Evolutionary conservation across 2,329 filamentous ascomycete genomes (phyloP).

Genomic region (Apiospora pterosperma): DNA sequence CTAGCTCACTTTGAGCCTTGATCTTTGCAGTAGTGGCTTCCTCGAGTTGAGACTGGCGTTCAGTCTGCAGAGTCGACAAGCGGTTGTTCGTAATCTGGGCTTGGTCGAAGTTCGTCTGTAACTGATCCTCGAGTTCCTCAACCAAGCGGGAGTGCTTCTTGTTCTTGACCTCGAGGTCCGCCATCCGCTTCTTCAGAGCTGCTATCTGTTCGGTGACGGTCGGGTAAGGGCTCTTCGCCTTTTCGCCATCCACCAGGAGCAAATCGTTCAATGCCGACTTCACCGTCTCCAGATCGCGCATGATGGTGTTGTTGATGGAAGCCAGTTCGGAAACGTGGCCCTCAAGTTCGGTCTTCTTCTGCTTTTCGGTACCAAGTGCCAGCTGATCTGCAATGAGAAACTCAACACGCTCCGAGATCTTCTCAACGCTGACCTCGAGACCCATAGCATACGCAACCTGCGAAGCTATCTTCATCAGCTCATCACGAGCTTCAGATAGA

Average conservation of each 20-base stretch:
- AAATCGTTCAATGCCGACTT: constrained; percentile 53
- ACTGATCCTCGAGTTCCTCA: constrained; percentile 94
- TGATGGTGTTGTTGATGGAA: constrained; percentile 54
- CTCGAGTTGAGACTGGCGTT: constrained; percentile 72
- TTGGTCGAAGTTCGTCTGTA: constrained; percentile 92
- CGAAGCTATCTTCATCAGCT: constrained; percentile 61
- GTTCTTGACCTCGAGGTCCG: constrained; percentile 64
- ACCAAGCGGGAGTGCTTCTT: constrained; percentile 90
- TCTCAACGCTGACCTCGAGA: constrained; percentile 63
- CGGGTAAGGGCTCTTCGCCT: constrained; percentile 38
- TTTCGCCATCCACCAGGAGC: constrained; percentile 46
- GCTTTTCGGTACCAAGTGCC: constrained; percentile 55
- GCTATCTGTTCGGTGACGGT: constrained; percentile 54
- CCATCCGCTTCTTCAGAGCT: constrained; percentile 63
- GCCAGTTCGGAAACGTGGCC: constrained; percentile 53
- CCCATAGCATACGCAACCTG: constrained; percentile 60
- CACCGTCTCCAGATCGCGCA: constrained; percentile 60
- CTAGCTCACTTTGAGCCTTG: constrained; percentile 65
- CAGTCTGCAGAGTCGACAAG: constrained; percentile 74
- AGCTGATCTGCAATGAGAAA: constrained; percentile 57
- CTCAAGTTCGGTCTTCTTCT: constrained; percentile 56
- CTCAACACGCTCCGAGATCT: constrained; percentile 60
- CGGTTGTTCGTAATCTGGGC: constrained; percentile 83
- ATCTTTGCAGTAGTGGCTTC: constrained; percentile 67
- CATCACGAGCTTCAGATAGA: constrained; percentile 61